Conservation (phyloP, 805 yeast genomes). For the Cyberlindnera mycetangii region DNA sequence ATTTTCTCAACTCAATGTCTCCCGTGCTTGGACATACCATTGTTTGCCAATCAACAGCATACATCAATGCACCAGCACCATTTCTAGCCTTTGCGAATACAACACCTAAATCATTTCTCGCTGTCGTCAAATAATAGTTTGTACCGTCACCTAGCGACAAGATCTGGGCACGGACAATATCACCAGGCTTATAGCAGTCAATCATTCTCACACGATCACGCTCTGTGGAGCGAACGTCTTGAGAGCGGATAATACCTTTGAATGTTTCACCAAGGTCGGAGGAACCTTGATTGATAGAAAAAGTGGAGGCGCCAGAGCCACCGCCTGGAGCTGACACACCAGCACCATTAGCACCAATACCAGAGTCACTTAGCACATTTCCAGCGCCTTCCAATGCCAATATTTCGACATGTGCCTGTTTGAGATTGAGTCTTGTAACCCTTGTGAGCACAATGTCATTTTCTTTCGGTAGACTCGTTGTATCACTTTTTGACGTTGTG, state of each 20-base stretch:
- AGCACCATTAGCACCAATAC: conserved; percentile 58
- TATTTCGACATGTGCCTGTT: conserved; percentile 79
- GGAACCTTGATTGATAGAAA: conserved; percentile 44
- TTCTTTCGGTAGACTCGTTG: conserved; percentile 63
- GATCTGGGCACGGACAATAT: conserved; percentile 79
- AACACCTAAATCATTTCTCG: conserved; percentile 89
- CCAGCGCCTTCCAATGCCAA: conserved; percentile 63
- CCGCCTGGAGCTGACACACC: conserved; percentile 44
- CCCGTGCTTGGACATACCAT: conserved; percentile 84
- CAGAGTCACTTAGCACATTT: conserved; percentile 55
- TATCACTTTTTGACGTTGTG: conserved; percentile 12
- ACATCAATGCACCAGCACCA: conserved; percentile 74
- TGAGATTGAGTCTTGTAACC: conserved; percentile 61
- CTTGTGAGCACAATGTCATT: conserved; percentile 79
- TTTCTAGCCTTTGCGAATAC: conserved; percentile 72
- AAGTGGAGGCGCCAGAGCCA: conserved; percentile 50
- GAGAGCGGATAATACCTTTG: conserved; percentile 80
- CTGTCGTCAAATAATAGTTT: conserved; percentile 85
- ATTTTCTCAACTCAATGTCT: conserved; percentile 72
- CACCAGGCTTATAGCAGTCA: conserved; percentile 87
- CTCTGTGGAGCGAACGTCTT: conserved; percentile 89
- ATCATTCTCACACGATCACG: conserved; percentile 79
- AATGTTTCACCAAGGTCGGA: conserved; percentile 83
- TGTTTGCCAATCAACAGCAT: conserved; percentile 93
- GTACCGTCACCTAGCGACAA: conserved; percentile 90